Base-by-base conservation (phyloP, 2,329 filamentous ascomycete genomes). In the Rutstroemia sp. region DNA sequence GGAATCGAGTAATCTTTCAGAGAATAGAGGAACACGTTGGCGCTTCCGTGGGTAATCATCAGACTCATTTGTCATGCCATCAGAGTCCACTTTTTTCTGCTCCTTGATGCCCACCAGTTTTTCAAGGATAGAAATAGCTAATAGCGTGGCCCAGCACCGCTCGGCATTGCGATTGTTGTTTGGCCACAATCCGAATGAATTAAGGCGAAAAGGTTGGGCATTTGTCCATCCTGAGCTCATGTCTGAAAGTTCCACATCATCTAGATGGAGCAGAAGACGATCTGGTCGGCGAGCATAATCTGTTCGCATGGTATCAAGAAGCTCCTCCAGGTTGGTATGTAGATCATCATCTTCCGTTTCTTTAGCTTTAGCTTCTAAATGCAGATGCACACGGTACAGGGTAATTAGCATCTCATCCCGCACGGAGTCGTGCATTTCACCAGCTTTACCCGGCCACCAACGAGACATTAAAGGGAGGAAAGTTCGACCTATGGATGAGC, bases 321-420 rank as follows among this genome's bases (percentile, higher is more conserved):
- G 71, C n/a, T 80, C 79, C 60, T 86, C 81, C 5, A 95, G 62
- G 54, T 61, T 78, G 70, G 46, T 66, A 14, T 62, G 64, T 55
- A 67, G 63, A 58, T 68, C 70, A 62, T 51, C 61, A 61, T 56
- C 61, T 42, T 59, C 67, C 7, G 71, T 68, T 51, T 79, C 74
- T 42, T 71, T 68, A 25, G 78, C 69, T 34, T 88, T 67, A 57
- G 80, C 73, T 61, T 88, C 77, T 47, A 88, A 73, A 61, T 86
- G 82, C 8, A 86, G 73, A 61, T 83, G 78, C 34, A 84, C 76
- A n/a, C 82, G 75, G 60, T 88, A 83, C 27, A 96, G 73, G 1
- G 83, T 82, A 62, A 84, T 84, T 37, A 95, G 76, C 69, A 96
- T 87, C 69, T 91, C 89, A 61, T 92, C 88, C 63, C 86, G 84